phyloP scores from a whole-genome alignment of 257 asterid genomes.

The Ehretia macrophylla region DNA sequence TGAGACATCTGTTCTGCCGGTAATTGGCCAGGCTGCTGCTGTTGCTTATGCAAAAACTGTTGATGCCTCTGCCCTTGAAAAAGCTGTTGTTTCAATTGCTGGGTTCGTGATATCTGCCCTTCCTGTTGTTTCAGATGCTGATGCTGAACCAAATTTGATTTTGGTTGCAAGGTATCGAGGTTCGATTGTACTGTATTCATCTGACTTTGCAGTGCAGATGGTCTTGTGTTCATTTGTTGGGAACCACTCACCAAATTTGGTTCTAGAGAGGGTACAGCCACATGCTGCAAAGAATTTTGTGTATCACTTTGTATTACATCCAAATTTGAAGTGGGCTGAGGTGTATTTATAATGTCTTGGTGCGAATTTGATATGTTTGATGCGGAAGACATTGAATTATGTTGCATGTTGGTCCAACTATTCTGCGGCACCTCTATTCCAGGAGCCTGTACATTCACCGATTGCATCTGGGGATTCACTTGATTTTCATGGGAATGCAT shows the following conservation, averaged over 20 bases:
- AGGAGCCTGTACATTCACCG: conserved; percentile 48
- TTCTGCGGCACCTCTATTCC: conserved; percentile 44
- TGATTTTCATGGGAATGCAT: conserved; percentile 60
- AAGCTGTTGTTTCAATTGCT: conserved; percentile 62
- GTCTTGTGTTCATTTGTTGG: conserved; percentile 59
- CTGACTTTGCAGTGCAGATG: conserved; percentile 62
- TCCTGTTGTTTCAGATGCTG: conserved; percentile 67
- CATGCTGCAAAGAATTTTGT: conserved; percentile 72
- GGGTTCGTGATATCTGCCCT: conserved; percentile 56
- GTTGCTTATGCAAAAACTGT: conserved; percentile 32
- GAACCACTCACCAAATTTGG: conserved; percentile 66
- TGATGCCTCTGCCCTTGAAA: conserved; percentile 57
- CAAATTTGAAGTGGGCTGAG: conserved; percentile 54
- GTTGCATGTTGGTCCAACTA: conserved; percentile 63
- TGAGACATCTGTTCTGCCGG: conserved; percentile 47
- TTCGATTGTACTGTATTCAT: conserved; percentile 51
- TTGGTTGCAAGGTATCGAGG: conserved; percentile 50
- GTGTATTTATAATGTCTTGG: conserved; percentile 55
- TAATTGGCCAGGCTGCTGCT: conserved; percentile 29
- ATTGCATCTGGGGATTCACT: conserved; percentile 70
- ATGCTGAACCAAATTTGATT: conserved; percentile 62
- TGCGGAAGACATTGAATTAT: conserved; percentile 47
- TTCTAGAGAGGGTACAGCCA: conserved; percentile 57
- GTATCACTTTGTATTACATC: conserved; percentile 73
- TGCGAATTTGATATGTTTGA: conserved; percentile 58